Percentiles rank a stretch among this genome's conserved stretches.
Evolutionary conservation across 192 early-diverging fungal genomes (phyloP).

Genomic region (Podila epicladia): DNA sequence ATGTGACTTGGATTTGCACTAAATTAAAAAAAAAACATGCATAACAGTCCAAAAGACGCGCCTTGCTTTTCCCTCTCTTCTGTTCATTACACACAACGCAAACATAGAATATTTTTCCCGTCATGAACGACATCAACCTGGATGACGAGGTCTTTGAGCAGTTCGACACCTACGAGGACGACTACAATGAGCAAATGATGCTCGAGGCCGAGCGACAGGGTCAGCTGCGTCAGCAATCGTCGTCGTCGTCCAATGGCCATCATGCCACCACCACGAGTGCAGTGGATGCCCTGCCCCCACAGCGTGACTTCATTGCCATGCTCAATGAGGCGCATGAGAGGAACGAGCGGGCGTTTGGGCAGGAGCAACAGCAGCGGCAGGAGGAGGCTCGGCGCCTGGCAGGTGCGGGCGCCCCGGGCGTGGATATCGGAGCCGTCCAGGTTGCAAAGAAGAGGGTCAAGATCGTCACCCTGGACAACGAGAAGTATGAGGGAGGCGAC

Average conservation of each 20-base stretch:
- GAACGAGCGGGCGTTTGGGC: not conserved
- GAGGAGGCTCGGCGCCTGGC: not conserved
- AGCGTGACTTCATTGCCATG: slow-evolving; percentile 25
- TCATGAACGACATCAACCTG: slow-evolving; percentile 30
- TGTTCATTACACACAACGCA: not conserved
- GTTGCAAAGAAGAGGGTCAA: slow-evolving; percentile 28
- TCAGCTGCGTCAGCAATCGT: not conserved
- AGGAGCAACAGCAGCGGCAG: not conserved
- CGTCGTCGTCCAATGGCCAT: not conserved
- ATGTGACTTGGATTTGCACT: too few species aligned
- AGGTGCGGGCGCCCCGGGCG: slow-evolving; percentile 1
- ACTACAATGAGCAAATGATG: slow-evolving; percentile 41
- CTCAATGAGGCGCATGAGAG: slow-evolving; percentile 2
- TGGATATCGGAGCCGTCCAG: slow-evolving; percentile 15
- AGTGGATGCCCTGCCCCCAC: slow-evolving; percentile 19
- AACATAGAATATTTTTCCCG: not conserved
- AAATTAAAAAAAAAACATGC: not conserved
- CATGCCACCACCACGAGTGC: not conserved
- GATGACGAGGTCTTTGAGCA: slow-evolving; percentile 39
- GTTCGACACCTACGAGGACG: slow-evolving; percentile 39
- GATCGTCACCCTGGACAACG: slow-evolving; percentile 20
- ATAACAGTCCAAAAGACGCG: not conserved
- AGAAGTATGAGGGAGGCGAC: slow-evolving; percentile 9
- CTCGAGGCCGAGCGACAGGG: slow-evolving; percentile 23
- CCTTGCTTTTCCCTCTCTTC: not conserved